Base-by-base conservation (phyloP, 139 green algal species). In the Eudorina sp. region DNA sequence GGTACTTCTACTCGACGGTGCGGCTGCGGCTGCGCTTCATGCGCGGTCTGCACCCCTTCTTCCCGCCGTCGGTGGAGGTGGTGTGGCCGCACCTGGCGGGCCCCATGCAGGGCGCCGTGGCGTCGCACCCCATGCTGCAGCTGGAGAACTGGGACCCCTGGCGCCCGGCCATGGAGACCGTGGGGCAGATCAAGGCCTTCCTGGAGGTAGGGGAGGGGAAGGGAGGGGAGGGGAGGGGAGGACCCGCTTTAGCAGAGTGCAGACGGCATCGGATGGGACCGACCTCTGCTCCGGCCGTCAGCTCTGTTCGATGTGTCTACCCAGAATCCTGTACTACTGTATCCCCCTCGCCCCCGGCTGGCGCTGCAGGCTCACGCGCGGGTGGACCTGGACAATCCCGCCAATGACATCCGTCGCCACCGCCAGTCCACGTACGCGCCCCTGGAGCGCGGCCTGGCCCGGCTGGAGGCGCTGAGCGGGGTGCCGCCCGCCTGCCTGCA, bases 41-140 rank as follows among this genome's bases (percentile, higher is more conserved):
- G 91, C 93, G 96, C 38, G 95, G 94, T 34, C 91, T 98, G 92
- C 95, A 98, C 86, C 96, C 96, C 62, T 98, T 98, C 88, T 98
- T 95, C 90, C 95, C 96, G 4, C 95, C 96, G n/a, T 70, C 55
- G 4, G 86, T 97, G 77, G 90, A 95, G 87, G 73, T 97, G 43
- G 41, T 95, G 73, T 84, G 91, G 45, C 95, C 95, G 4, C 91
- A 94, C 73, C 95, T 96, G 53, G 45, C 83, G 78, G 70, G 84
- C 3, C 69, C 53, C 34, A 60, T 89, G 84, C 69, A 62, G 21
- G 86, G 88, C n/a, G 95, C 95, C 1, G 86, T 96, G 29, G 88
- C 90, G 41, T 94, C 86, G 11, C 95, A 97, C 89, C 95, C 95
- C 4, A 89, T 98, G 85, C 89, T 96, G 77, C 46, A 69, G 80